A percentile compares a stretch with the other conserved stretches of the same genome.
Evolutionary conservation across 352 stramenopile species (phyloP).

Genomic region (Phytophthora meadii): DNA sequence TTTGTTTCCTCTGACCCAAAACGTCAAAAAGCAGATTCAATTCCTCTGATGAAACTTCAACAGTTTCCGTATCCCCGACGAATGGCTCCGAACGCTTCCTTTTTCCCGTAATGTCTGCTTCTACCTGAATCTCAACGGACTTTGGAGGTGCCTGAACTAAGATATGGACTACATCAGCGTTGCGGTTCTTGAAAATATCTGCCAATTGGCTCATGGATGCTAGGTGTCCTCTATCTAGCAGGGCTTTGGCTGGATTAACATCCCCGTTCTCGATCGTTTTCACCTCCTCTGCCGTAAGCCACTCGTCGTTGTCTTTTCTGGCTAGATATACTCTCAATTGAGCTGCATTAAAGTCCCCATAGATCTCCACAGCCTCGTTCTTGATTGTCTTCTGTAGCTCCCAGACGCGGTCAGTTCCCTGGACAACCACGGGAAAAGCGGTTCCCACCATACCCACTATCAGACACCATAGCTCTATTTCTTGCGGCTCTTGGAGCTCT

Average conservation of each 20-base stretch:
- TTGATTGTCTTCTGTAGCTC: constrained; percentile 37
- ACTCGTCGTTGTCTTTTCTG: constrained; percentile 23
- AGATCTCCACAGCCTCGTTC: constrained; percentile 38
- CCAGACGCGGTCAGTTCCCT: constrained; percentile 27
- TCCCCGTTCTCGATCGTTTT: constrained; percentile 31
- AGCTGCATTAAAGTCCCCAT: constrained; percentile 32
- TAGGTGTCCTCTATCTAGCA: constrained; percentile 27
- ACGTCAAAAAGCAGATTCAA: constrained; percentile 20
- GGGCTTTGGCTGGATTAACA: constrained; percentile 2
- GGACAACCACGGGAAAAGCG: constrained; percentile 30
- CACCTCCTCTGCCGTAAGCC: constrained; percentile 22
- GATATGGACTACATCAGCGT: constrained; percentile 20
- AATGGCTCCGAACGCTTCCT: constrained; percentile 28
- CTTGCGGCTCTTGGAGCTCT: constrained; percentile 10
- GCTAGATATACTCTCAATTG: constrained; percentile 30
- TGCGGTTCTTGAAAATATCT: constrained; percentile 19
- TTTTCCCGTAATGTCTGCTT: constrained; percentile 24
- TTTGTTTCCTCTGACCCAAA: constrained; percentile 11
- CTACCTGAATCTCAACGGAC: constrained; percentile 7
- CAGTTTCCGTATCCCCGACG: constrained; percentile 10
- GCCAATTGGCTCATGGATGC: constrained; percentile 27
- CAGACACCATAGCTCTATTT: constrained; percentile 34
- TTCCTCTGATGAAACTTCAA: constrained; percentile 14
- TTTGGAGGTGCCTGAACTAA: constrained; percentile 20
- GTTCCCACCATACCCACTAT: constrained; percentile 39